Evolutionary conservation across 2,329 filamentous ascomycete genomes (phyloP), one percentile per base, ranked within the genome.

Genomic region (Sphaerostilbella broomeana): DNA sequence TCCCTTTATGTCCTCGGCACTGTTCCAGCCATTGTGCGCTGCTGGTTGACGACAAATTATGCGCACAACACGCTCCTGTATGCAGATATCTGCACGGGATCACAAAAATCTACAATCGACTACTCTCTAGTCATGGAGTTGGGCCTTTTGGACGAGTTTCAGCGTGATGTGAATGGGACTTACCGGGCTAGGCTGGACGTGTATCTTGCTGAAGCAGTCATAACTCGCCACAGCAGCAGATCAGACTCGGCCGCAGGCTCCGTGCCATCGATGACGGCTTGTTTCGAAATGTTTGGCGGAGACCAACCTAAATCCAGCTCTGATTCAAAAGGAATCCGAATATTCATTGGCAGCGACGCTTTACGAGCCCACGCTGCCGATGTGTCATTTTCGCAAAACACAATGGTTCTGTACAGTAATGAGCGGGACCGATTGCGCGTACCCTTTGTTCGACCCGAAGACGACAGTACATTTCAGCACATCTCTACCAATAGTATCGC

Each of bases 11-110:
- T 94, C 37, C 70, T 95, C 12, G 88, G 90, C 10, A 84, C 89
- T 6, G 88, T 94, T 5, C 92, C 92, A 5, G 86, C 88, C 20
- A 95, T 98, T 49, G 86, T 97, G 42, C 83, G 92, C 45, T 98
- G 92, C 67, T 97, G 92, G 89, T 71, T 97, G 51, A 90, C 86
- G 18, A 84, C 81, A 24, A 82, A 86, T 53, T 97, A 94, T 63
- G 90, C 88, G 11, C 90, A 95, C 57, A 81, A 84, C 48, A 84
- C 87, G 8, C 73, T 97, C 12, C 70, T 95, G 5, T 97, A 97
- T 57, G 92, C 89, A 24, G 89, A 88, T 22, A 72, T 97, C 3
- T 97, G 92, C 61, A 90, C 86, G 2, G 92, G 90, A 2, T 94
- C 92, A 5, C 88, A 89, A 59, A 82, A 79, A 51, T 97, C 92